These are phyloP conservation scores for Nemania sp. DNA, from an alignment of 2,329 filamentous ascomycete genomes.

Conservation along the genomic window DNA sequence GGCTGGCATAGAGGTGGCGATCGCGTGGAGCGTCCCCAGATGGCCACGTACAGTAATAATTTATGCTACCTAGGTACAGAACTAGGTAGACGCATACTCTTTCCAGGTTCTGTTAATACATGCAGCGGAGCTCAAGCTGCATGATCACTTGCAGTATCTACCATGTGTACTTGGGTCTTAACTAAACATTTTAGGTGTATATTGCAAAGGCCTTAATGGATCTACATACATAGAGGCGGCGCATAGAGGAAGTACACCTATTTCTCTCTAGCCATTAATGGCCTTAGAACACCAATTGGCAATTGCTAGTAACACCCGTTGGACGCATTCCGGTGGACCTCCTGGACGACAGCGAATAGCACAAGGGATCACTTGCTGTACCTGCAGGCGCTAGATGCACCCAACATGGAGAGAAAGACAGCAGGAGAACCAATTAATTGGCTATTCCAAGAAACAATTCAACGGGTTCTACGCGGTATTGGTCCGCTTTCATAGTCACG, in stretches of 20 bases:
- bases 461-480: slow-evolving; percentile 8
- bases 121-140: slow-evolving; percentile 28
- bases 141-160: slow-evolving; percentile 32
- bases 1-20: slow-evolving; percentile 11
- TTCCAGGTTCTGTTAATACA: not conserved
- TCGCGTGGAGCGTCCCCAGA: slow-evolving; percentile 34
- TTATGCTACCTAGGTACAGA: no score
- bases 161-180: not conserved
- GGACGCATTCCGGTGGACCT: not conserved
- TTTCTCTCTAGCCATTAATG: not conserved
- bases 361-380: not conserved
- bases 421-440: slow-evolving; percentile 20
- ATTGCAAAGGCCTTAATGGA: no score
- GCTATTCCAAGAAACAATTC: slow-evolving; percentile 4
- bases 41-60: slow-evolving; percentile 39
- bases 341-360: not conserved
- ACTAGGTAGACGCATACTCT: slow-evolving; percentile 11
- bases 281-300: not conserved
- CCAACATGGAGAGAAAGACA: not conserved
- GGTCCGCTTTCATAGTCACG: slow-evolving; percentile 15
- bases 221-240: no score
- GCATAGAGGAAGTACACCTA: not conserved
- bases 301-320: not conserved
- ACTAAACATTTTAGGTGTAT: no score
- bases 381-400: not conserved